Conservation (phyloP, 805 yeast species). For the Yarrowia bubula region DNA sequence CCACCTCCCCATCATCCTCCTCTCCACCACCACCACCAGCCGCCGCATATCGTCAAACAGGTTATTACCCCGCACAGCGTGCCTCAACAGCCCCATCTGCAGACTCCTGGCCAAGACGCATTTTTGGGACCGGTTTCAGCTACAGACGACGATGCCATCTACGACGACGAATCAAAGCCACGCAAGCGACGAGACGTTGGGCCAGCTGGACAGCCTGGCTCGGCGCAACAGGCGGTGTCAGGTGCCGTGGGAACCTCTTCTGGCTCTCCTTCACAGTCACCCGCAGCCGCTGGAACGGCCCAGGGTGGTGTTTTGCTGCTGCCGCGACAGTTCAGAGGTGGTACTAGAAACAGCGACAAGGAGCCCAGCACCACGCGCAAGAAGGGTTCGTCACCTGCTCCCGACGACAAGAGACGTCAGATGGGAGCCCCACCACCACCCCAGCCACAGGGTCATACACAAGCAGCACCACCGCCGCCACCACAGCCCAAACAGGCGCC, state of each 20-base stretch:
- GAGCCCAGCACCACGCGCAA: conserved; percentile 16
- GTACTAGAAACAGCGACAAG: conserved; percentile 13
- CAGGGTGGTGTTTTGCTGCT: conserved; percentile 36
- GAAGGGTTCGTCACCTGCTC: conserved; percentile 8
- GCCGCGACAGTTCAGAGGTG: conserved; percentile 36
- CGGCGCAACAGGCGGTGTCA: neutral
- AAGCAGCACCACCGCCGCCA: neutral
- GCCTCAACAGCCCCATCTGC: neutral
- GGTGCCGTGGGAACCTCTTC: neutral
- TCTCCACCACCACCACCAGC: neutral
- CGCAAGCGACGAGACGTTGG: neutral
- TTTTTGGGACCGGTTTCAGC: conserved; percentile 24
- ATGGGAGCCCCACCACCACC: neutral
- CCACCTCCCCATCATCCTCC: neutral
- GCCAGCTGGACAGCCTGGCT: neutral
- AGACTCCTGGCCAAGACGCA: conserved; percentile 2
- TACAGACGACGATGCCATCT: neutral
- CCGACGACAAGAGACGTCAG: conserved; percentile 6
- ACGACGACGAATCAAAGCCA: conserved; percentile 12
- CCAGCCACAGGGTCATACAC: neutral
- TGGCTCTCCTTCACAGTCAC: conserved; percentile 19
- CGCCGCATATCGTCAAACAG: conserved; percentile 2
- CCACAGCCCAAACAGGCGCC: neutral
- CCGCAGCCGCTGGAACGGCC: conserved; percentile 24
- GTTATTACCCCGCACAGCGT: neutral